phyloP scores from a whole-genome alignment of 2,329 filamentous ascomycete species.

The Penicillium corylophilum region DNA sequence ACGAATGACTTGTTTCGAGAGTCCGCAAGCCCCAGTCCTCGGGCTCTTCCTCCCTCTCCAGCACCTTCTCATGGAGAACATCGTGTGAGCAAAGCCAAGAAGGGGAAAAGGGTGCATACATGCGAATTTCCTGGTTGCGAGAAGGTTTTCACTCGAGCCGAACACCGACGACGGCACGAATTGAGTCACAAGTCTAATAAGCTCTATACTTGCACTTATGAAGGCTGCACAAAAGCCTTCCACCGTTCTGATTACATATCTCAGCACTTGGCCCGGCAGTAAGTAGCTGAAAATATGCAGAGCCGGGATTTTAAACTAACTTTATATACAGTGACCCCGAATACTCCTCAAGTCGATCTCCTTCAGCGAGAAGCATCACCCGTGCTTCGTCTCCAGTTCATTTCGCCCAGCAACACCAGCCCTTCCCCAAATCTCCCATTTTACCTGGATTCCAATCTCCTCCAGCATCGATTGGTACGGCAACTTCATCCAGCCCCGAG shows the following conservation, averaged over 20 bases:
- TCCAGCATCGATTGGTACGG: neutral
- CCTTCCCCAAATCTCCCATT: neutral
- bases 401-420: neutral
- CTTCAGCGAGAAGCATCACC: neutral
- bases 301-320: neutral
- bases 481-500: neutral
- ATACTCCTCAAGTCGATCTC: neutral
- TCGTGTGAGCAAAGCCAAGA: constrained; percentile 52
- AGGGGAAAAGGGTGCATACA: constrained; percentile 51
- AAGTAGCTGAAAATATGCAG: constrained; percentile 18
- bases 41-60: constrained; percentile 36
- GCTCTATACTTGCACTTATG: constrained; percentile 41
- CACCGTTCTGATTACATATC: constrained; percentile 49
- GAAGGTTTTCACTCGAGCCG: constrained; percentile 52
- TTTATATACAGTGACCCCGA: neutral
- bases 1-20: neutral
- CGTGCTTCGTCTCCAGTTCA: neutral
- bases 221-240: constrained; percentile 48
- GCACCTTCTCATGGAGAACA: constrained; percentile 16
- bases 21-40: neutral
- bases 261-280: constrained; percentile 52
- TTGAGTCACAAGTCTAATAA: constrained; percentile 50
- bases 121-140: constrained; percentile 48
- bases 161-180: constrained; percentile 49
- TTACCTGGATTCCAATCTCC: neutral